A percentile compares a stretch with the other conserved stretches of the same genome.
Conservation (phyloP, 1,284 basidiomycete genomes). For the Heterobasidion occidentale region DNA sequence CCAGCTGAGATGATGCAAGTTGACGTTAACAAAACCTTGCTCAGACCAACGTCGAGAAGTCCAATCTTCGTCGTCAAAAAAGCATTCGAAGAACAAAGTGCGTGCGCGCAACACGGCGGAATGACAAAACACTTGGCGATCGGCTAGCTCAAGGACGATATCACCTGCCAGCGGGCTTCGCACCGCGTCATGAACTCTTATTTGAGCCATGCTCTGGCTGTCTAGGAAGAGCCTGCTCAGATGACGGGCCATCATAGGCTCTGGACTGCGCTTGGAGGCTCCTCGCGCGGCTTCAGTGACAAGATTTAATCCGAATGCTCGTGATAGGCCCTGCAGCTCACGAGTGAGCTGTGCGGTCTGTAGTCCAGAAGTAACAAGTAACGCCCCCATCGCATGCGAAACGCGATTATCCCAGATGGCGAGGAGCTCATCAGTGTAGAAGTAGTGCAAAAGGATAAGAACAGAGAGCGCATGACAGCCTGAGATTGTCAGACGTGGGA, state of each 20-base stretch:
- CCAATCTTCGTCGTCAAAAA: constrained; percentile 86
- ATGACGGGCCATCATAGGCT: constrained; percentile 39
- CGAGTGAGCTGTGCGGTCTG: constrained; percentile 45
- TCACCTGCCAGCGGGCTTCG: constrained; percentile 36
- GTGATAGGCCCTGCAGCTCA: constrained; percentile 52
- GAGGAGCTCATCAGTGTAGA: constrained; percentile 83
- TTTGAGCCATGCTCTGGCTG: constrained; percentile 8
- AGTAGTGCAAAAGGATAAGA: constrained; percentile 76
- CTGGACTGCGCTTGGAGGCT: constrained; percentile 40
- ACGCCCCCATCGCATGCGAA: constrained; percentile 34
- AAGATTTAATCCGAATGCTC: constrained; percentile 43
- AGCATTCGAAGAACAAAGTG: constrained; percentile 80
- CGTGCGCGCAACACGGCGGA: constrained; percentile 76
- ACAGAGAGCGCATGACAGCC: constrained; percentile 60
- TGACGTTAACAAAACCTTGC: constrained; percentile 51
- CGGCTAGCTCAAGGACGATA: constrained; percentile 69
- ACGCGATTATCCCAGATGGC: constrained; percentile 85
- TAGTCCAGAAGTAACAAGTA: constrained; percentile 32
- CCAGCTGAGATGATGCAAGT: constrained; percentile 75
- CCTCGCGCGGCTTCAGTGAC: constrained; percentile 48
- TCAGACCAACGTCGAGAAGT: constrained; percentile 52
- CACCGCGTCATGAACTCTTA: constrained; percentile 20
- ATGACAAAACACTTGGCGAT: constrained; percentile 64
- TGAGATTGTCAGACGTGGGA: constrained; percentile 29
- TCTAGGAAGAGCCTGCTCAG: constrained; percentile 34